Percentiles rank a stretch among this genome's conserved stretches.
Conservation (phyloP, 2,329 filamentous ascomycete genomes). For the Ascochyta clinopodiicola region DNA sequence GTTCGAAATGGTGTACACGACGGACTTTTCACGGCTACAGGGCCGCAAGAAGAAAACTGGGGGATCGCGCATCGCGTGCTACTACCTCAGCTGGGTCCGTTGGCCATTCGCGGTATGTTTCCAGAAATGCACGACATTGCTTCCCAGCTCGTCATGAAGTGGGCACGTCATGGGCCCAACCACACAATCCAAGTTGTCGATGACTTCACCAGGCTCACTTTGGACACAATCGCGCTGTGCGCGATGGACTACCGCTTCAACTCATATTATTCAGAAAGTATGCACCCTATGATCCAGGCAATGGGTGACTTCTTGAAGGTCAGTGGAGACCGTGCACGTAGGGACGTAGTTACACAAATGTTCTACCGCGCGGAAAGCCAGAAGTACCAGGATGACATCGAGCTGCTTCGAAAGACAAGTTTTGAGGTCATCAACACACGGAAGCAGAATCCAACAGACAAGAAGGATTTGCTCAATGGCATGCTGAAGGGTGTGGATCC, state of each 20-base stretch:
- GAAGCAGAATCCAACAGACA: constrained; percentile 59
- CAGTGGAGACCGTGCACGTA: constrained; percentile 42
- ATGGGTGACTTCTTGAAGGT: constrained; percentile 49
- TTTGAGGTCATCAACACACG: constrained; percentile 65
- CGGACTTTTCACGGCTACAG: constrained; percentile 51
- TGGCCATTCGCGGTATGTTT: constrained; percentile 73
- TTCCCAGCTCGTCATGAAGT: constrained; percentile 70
- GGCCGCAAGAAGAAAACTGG: constrained; percentile 51
- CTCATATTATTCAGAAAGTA: constrained; percentile 45
- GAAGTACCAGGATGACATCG: constrained; percentile 63
- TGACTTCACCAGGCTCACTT: constrained; percentile 48
- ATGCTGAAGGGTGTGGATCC: constrained; percentile 67
- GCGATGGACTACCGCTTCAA: constrained; percentile 53
- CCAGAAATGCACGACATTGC: constrained; percentile 65
- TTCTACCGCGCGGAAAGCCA: constrained; percentile 45
- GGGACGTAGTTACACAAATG: constrained; percentile 41
- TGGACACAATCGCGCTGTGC: constrained; percentile 49
- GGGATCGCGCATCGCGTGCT: constrained; percentile 69
- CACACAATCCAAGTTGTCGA: constrained; percentile 45
- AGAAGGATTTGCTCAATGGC: constrained; percentile 67
- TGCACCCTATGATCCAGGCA: constrained; percentile 49
- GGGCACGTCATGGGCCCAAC: constrained; percentile 62
- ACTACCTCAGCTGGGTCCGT: constrained; percentile 72
- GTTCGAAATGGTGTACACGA: constrained; percentile 48
- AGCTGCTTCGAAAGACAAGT: constrained; percentile 62